phyloP scores from a whole-genome alignment of 352 stramenopile species.

The Globisporangium takayamanum region DNA sequence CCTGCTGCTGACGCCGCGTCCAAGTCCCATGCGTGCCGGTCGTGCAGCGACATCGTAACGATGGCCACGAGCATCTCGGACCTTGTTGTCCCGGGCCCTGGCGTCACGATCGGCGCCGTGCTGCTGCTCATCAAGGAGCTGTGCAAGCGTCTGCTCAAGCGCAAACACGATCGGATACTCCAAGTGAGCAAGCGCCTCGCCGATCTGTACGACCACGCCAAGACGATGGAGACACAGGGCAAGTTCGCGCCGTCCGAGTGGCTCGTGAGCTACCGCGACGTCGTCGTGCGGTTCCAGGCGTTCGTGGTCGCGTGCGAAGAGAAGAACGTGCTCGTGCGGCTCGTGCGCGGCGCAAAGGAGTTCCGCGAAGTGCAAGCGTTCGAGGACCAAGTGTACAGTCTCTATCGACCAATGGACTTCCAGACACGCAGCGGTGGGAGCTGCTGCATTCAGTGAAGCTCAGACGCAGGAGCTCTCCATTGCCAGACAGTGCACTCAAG shows the following conservation, averaged over 20 bases:
- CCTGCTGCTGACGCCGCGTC: too few species aligned
- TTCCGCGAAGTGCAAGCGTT: constrained; percentile 7
- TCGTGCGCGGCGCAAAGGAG: constrained; percentile 9
- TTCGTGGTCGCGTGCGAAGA: constrained; percentile 16
- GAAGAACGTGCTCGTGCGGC: constrained; percentile 2
- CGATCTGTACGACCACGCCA: constrained; percentile 9
- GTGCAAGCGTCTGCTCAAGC: constrained; percentile 14
- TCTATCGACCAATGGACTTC: constrained; percentile 16
- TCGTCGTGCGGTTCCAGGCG: constrained; percentile 10
- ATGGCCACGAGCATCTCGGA: constrained; percentile 10
- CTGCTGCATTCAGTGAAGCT: constrained; percentile 13
- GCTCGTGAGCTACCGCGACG: constrained; percentile 7
- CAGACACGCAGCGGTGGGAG: not conserved
- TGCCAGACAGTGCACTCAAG: not conserved
- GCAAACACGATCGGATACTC: constrained; percentile 8
- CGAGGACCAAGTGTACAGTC: constrained; percentile 13
- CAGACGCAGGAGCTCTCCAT: too few species aligned
- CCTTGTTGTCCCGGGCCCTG: constrained; percentile 10
- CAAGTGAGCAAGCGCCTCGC: constrained; percentile 7
- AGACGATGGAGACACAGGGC: constrained; percentile 7
- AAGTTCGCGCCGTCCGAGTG: constrained; percentile 9
- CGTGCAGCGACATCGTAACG: not conserved
- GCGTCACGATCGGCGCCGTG: constrained; percentile 10
- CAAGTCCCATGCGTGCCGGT: not conserved
- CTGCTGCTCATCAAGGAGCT: constrained; percentile 11